Percentiles rank a stretch among this genome's conserved stretches.
These are phyloP conservation scores for Elongisporangium undulatum DNA, from an alignment of 352 stramenopile genomes.

Conservation along the genomic window DNA sequence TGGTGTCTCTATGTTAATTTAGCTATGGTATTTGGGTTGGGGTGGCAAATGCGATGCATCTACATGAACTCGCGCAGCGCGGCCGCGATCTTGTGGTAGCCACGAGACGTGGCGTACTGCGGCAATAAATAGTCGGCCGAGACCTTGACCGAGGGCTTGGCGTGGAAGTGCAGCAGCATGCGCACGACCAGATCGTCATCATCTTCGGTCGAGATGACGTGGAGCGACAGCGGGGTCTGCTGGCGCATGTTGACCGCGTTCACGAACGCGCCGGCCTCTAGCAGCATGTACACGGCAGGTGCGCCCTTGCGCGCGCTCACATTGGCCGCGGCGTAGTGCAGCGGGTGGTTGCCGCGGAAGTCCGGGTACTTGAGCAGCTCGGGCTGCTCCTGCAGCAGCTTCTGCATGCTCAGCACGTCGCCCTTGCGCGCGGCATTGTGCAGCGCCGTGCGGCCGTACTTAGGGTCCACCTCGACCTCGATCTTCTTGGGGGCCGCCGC, in stretches of 20 bases:
- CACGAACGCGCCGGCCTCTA: conserved; percentile 40
- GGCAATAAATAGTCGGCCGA: conserved; percentile 39
- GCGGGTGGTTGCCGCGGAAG: conserved; percentile 49
- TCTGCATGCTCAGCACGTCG: conserved; percentile 29
- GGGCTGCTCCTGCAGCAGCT: conserved; percentile 25
- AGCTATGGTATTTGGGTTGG: not conserved
- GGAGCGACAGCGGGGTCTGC: conserved; percentile 49
- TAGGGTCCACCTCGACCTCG: conserved; percentile 16
- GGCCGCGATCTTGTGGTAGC: conserved; percentile 37
- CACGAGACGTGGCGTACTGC: conserved; percentile 33
- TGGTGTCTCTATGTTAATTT: not conserved
- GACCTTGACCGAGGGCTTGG: conserved; percentile 38
- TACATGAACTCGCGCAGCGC: conserved; percentile 53
- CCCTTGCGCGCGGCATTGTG: conserved; percentile 51
- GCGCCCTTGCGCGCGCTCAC: conserved; percentile 15
- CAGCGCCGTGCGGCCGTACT: conserved; percentile 39
- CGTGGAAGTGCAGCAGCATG: conserved; percentile 47
- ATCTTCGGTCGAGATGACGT: conserved; percentile 45
- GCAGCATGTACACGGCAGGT: conserved; percentile 38
- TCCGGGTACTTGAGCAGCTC: conserved; percentile 31
- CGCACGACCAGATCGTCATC: conserved; percentile 44
- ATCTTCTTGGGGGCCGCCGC: not conserved
- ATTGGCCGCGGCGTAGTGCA: conserved; percentile 47
- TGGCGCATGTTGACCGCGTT: conserved; percentile 47
- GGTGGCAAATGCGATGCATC: not conserved